Evolutionary conservation across 352 stramenopile species (phyloP).

Genomic region (Phytopythium ostracodes): DNA sequence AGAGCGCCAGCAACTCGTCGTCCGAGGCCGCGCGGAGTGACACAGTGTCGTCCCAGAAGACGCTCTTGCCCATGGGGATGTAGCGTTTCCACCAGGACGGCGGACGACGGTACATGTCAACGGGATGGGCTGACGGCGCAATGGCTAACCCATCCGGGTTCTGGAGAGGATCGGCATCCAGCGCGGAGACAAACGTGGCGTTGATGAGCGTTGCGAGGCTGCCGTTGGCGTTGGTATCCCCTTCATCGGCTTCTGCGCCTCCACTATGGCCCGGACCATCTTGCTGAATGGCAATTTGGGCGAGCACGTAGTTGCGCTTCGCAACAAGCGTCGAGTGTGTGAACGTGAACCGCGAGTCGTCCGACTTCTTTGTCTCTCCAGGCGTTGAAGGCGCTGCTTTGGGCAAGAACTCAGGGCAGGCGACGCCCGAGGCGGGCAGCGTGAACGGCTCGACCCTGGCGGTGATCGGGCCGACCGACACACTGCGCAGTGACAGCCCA

Average conservation of each 20-base stretch:
- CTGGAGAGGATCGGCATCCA: background rate
- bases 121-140: conserved; percentile 22
- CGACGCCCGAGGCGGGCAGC: conserved; percentile 30
- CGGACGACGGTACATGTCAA: conserved; percentile 35
- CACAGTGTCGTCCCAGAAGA: conserved; percentile 76
- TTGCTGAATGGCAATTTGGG: conserved; percentile 22
- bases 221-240: background rate
- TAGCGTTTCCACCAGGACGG: conserved; percentile 57
- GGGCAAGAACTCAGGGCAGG: conserved; percentile 43
- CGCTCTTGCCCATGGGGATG: conserved; percentile 47
- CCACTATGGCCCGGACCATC: conserved; percentile 8
- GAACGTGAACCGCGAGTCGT: conserved; percentile 62
- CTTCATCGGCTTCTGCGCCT: background rate
- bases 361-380: conserved; percentile 2
- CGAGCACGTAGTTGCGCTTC: conserved; percentile 60
- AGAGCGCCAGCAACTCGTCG: conserved; percentile 38
- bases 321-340: conserved; percentile 27
- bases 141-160: conserved; percentile 18
- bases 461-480: conserved; percentile 62
- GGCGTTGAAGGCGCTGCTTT: background rate
- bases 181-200: conserved; percentile 33
- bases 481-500: conserved; percentile 43
- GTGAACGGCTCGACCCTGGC: conserved; percentile 42
- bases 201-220: conserved; percentile 27
- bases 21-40: conserved; percentile 48